These are phyloP conservation scores for Canna indica DNA, from an alignment of 176 grass and related monocot species.

Conservation along the genomic window DNA sequence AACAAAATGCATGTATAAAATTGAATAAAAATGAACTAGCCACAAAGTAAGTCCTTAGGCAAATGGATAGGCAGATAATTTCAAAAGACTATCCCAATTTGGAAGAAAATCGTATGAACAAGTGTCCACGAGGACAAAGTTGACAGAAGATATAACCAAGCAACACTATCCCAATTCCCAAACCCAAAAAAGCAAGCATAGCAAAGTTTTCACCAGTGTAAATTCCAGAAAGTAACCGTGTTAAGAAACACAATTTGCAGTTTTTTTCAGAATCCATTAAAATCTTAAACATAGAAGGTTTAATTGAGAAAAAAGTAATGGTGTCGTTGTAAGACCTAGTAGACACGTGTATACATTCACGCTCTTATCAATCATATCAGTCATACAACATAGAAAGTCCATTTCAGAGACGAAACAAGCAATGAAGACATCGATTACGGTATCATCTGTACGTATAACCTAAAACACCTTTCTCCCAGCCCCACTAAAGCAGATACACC, in stretches of 20 bases:
- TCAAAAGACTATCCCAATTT: too few relatives aligned
- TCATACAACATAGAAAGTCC: background rate
- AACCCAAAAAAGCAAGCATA: background rate
- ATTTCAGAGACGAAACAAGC: background rate
- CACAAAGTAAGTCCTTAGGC: background rate
- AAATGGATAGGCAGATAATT: background rate
- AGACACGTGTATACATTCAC: background rate
- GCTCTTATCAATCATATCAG: background rate
- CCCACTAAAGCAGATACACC: background rate
- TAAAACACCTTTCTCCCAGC: background rate
- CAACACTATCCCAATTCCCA: background rate
- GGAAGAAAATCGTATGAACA: background rate
- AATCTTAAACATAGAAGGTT: background rate
- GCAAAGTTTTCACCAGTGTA: background rate
- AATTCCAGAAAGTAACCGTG: background rate
- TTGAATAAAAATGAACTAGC: background rate
- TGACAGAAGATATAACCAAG: background rate
- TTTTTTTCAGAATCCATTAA: too few relatives aligned
- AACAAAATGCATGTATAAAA: background rate
- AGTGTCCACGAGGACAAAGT: background rate
- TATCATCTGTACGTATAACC: background rate
- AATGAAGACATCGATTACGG: background rate
- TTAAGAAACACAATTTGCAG: background rate
- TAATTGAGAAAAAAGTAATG: background rate
- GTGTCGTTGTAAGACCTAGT: background rate